These are phyloP conservation scores for Saccharum spontaneum DNA, from an alignment of 176 grass and related monocot genomes.

Conservation along the genomic window DNA sequence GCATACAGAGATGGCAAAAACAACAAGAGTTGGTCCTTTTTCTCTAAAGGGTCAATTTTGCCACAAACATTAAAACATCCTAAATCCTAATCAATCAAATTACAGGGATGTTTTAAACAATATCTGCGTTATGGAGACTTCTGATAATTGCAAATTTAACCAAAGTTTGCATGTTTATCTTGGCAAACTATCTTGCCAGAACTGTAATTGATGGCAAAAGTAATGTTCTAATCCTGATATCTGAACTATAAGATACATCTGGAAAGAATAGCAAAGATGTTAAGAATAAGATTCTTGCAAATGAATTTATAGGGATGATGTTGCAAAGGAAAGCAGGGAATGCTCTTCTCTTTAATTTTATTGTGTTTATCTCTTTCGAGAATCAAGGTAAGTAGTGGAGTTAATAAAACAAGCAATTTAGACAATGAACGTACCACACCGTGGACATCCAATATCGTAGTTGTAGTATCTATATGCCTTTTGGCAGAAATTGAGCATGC, in stretches of 20 bases:
- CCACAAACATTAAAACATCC: background rate
- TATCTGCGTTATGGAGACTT: background rate
- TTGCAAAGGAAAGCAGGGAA: slow-evolving; percentile 9
- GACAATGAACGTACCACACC: slow-evolving; percentile 74
- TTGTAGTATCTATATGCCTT: slow-evolving; percentile 87
- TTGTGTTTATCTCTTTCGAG: slow-evolving; percentile 11
- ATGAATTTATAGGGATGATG: background rate
- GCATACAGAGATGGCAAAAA: background rate
- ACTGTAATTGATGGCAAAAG: background rate
- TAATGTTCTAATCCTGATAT: slow-evolving; percentile 5
- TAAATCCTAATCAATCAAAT: slow-evolving; percentile 16
- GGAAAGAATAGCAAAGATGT: background rate
- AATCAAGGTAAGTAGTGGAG: background rate
- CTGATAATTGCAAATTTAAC: background rate
- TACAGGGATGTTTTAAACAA: slow-evolving; percentile 10
- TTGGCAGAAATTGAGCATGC: slow-evolving; percentile 88
- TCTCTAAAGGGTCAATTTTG: slow-evolving; percentile 2
- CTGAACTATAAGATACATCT: background rate
- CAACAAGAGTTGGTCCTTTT: background rate
- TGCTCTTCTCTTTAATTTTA: slow-evolving; percentile 1
- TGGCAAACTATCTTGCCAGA: background rate
- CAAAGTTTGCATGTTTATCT: background rate
- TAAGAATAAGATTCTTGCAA: slow-evolving; percentile 4
- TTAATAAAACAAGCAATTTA: slow-evolving; percentile 23
- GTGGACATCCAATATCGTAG: slow-evolving; percentile 97